phyloP scores from a whole-genome alignment of 2,329 filamentous ascomycete species.

The Colletotrichum sp. region DNA sequence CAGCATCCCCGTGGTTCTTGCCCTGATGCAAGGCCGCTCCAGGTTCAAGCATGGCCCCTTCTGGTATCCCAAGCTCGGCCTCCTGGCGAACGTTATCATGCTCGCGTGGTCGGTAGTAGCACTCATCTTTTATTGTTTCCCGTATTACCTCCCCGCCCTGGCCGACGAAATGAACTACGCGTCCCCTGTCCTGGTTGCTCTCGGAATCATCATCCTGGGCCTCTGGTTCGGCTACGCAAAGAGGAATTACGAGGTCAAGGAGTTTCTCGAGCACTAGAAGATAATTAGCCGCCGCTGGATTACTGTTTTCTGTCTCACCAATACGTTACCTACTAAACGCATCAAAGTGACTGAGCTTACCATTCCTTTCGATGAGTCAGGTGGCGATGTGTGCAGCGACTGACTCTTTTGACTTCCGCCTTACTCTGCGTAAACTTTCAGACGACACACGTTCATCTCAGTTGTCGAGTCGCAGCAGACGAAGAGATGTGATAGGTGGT shows the following conservation, averaged over 20 bases:
- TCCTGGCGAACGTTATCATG: constrained; percentile 27
- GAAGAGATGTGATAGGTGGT: background rate
- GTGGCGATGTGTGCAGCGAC: background rate
- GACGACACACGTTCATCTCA: background rate
- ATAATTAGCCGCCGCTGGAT: background rate
- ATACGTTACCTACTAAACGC: background rate
- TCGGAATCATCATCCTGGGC: constrained; percentile 12
- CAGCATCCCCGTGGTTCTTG: constrained; percentile 27
- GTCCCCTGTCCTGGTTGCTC: constrained; percentile 24
- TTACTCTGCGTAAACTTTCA: background rate
- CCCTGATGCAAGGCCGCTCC: constrained; percentile 26
- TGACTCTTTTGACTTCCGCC: background rate
- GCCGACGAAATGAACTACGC: constrained; percentile 29
- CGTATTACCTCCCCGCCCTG: constrained; percentile 25
- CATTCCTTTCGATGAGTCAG: background rate
- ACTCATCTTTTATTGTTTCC: constrained; percentile 31
- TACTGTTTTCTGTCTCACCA: background rate
- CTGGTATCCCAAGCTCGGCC: constrained; percentile 28
- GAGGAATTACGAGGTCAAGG: constrained; percentile 27
- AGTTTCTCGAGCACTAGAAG: constrained; percentile 11
- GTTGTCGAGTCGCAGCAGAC: background rate
- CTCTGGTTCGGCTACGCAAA: constrained; percentile 28
- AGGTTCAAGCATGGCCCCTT: constrained; percentile 30
- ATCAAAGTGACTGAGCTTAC: background rate
- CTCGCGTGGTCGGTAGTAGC: constrained; percentile 27